These are phyloP conservation scores for Punica granatum DNA, from an alignment of 345 rosid genomes.

Conservation along the genomic window DNA sequence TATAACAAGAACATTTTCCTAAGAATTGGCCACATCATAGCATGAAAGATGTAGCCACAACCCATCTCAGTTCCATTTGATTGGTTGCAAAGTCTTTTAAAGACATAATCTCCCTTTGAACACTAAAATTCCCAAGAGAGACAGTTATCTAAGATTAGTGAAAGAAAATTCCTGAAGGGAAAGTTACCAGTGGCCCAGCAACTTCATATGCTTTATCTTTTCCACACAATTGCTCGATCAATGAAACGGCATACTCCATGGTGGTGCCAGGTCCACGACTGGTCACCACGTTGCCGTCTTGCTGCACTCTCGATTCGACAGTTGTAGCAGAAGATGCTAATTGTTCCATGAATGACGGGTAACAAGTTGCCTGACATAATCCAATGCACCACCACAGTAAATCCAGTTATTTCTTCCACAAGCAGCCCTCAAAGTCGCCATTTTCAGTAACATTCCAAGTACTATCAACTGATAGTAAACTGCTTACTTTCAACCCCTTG, in stretches of 20 bases:
- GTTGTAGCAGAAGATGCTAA: conserved; percentile 51
- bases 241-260: conserved; percentile 70
- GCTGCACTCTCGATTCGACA: conserved; percentile 79
- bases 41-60: background rate
- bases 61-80: background rate
- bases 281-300: conserved; percentile 66
- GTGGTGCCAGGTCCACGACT: conserved; percentile 92
- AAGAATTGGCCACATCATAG: background rate
- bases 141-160: background rate
- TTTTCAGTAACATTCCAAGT: background rate
- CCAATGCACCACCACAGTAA: background rate
- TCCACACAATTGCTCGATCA: conserved; percentile 67
- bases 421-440: background rate
- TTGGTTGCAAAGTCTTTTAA: background rate
- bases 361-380: conserved; percentile 69
- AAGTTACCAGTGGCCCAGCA: conserved; percentile 57
- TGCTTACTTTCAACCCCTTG: conserved; percentile 66
- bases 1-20: background rate
- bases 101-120: no score
- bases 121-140: background rate
- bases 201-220: conserved; percentile 71
- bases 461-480: background rate
- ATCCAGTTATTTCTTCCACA: background rate
- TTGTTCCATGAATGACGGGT: conserved; percentile 80
- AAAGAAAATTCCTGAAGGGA: background rate